Base-by-base conservation (phyloP, 345 rosid species). In the Isatis tinctoria region DNA sequence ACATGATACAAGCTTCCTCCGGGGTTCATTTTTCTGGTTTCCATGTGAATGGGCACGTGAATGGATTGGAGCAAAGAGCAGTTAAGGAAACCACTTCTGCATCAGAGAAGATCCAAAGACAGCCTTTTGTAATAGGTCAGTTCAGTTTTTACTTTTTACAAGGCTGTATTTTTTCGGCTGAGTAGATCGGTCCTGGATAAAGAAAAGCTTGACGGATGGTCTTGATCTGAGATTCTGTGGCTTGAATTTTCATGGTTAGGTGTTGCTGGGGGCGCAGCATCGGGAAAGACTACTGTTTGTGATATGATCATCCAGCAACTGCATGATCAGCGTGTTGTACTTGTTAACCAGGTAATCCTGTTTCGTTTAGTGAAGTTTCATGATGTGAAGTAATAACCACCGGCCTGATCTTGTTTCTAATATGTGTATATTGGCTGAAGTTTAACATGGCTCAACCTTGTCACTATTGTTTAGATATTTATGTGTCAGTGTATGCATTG, bases 281-380 rank as follows among this genome's bases (percentile, higher is more conserved):
- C 99, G 14, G 99, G 99, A 41, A 96, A 96, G 83, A 92, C 99
- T 77, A 85, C 99, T 53, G 98, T 92, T 24, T 96, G 99, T 68
- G 97, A 96, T 84, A 90, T 96, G 98, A 96, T 96, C 45, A 92
- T 96, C 74, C 99, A 96, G 82, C 99, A 96, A 64, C 95, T 96
- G 60, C 99, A 92, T 80, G 99, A 96, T 81, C 99, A 96, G 78
- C 97, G 99, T 64, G 98, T 96, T 45, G 99, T 96, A 22, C 91
- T 96, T 76, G 90, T 96, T 66, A 92, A 88, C 73, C 97, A 90
- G 96, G 99, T 92, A 81, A 44, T 58, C 24, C 62, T 53, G 30
- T 45, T 64, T 56, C 12, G 32, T 47, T 22, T 66, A 7, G 26
- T 11, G 6, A 45, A 35, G 51, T 69, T 69, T 70, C 37, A 39